A percentile compares a stretch with the other conserved stretches of the same genome.
These are phyloP conservation scores for Pyracantha coccinea DNA, from an alignment of 331 rosid genomes.

Conservation along the genomic window DNA sequence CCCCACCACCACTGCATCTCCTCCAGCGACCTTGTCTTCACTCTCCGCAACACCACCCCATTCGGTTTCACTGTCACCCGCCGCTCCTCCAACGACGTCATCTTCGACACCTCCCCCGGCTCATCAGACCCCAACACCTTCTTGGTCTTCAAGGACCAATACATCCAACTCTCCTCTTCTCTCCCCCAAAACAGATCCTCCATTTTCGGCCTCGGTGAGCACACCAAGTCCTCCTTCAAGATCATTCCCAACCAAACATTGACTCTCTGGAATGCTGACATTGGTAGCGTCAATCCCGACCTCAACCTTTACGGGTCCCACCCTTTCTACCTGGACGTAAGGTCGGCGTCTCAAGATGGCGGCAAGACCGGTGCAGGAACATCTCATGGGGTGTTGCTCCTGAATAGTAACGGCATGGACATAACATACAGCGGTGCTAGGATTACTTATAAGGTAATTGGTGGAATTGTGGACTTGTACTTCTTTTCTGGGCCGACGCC, in stretches of 20 bases:
- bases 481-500: constrained; percentile 71
- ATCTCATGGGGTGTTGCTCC: constrained; percentile 66
- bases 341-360: constrained; percentile 44
- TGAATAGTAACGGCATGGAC: constrained; percentile 88
- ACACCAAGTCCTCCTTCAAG: constrained; percentile 60
- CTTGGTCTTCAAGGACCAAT: constrained; percentile 65
- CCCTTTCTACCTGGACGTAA: constrained; percentile 72
- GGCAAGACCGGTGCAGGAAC: constrained; percentile 30
- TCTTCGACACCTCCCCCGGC: constrained; percentile 44
- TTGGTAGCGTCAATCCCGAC: constrained; percentile 26
- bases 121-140: constrained; percentile 28
- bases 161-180: constrained; percentile 61
- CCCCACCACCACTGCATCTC: not conserved
- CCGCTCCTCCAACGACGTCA: constrained; percentile 43
- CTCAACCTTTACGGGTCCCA: constrained; percentile 79
- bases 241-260: constrained; percentile 34
- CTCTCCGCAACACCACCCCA: constrained; percentile 47
- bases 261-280: constrained; percentile 60
- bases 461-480: constrained; percentile 67
- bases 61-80: constrained; percentile 61
- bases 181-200: constrained; percentile 48
- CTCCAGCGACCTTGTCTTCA: constrained; percentile 43
- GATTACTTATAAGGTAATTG: constrained; percentile 61
- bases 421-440: constrained; percentile 45
- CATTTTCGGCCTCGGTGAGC: constrained; percentile 66